phyloP scores from a whole-genome alignment of 176 grass and related monocot species.

The Paspalum notatum region DNA sequence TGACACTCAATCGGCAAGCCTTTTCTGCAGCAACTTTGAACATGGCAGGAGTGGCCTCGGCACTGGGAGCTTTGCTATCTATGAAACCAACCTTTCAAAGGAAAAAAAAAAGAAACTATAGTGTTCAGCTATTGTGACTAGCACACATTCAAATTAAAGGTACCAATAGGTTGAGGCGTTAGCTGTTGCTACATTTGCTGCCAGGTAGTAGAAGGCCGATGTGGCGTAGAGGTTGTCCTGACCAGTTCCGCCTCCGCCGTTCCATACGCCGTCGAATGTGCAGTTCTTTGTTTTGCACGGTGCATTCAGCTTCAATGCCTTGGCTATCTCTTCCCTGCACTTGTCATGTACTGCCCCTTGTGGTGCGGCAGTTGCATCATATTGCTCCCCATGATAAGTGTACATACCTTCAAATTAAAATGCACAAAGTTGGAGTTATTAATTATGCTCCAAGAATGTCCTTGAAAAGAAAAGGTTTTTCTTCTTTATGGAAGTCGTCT shows the following conservation, averaged over 20 bases:
- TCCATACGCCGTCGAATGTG: no score
- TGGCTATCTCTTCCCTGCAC: constrained; percentile 24
- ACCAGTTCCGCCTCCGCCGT: no score
- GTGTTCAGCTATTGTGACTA: neutral
- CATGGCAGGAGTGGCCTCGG: neutral
- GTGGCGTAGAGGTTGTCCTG: no score
- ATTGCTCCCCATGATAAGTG: constrained; percentile 12
- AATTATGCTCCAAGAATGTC: neutral
- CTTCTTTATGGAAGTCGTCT: no score
- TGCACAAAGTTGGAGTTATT: neutral
- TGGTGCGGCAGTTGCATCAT: constrained; percentile 15
- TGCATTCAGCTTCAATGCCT: neutral
- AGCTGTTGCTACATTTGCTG: no score
- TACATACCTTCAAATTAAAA: no score
- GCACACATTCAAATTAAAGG: neutral
- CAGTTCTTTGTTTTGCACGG: no score
- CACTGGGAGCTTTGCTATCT: neutral
- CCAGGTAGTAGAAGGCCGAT: no score
- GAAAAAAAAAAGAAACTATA: neutral
- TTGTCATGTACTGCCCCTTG: constrained; percentile 29
- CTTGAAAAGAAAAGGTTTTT: neutral
- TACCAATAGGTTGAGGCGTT: neutral
- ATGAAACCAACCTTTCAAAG: neutral
- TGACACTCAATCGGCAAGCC: neutral
- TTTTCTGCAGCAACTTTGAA: neutral